Conservation (phyloP, 306 rosid genomes). For the Quercus dentata region DNA sequence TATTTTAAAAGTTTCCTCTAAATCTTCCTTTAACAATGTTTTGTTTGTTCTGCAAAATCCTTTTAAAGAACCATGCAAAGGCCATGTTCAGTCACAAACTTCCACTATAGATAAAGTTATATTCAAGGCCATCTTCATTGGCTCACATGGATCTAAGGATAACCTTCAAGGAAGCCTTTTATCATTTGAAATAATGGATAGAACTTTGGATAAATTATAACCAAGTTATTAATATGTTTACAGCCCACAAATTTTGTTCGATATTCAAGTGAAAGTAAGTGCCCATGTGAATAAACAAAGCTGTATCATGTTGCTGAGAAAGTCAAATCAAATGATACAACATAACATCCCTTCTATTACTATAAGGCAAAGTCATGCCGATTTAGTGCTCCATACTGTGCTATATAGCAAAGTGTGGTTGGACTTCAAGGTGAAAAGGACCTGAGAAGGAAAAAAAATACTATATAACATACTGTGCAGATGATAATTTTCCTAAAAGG, state of each 20-base stretch:
- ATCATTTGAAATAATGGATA: not conserved
- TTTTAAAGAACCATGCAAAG: not conserved
- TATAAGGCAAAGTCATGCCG: not conserved
- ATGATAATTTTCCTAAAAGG: not conserved
- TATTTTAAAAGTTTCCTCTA: not conserved
- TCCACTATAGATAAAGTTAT: not conserved
- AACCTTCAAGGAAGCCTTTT: not conserved
- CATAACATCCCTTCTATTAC: not conserved
- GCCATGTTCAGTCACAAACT: not conserved
- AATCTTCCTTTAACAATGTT: not conserved
- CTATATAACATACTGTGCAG: not conserved
- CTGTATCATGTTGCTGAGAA: not conserved
- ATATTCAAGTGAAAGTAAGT: not conserved
- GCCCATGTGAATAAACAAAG: too few relatives aligned
- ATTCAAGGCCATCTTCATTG: not conserved
- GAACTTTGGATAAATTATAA: not conserved
- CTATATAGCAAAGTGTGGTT: not conserved
- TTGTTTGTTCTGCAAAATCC: not conserved
- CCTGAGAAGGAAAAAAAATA: not conserved
- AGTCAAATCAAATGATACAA: not conserved
- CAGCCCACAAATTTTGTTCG: not conserved
- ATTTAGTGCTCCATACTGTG: slow-evolving; percentile 12
- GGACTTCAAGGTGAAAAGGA: not conserved
- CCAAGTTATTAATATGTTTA: not conserved
- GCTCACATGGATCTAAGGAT: not conserved